Evolutionary conservation across 768 basidiomycete species (phyloP), one percentile per base, ranked within the genome.

Genomic region (Pulveroboletus sp.): DNA sequence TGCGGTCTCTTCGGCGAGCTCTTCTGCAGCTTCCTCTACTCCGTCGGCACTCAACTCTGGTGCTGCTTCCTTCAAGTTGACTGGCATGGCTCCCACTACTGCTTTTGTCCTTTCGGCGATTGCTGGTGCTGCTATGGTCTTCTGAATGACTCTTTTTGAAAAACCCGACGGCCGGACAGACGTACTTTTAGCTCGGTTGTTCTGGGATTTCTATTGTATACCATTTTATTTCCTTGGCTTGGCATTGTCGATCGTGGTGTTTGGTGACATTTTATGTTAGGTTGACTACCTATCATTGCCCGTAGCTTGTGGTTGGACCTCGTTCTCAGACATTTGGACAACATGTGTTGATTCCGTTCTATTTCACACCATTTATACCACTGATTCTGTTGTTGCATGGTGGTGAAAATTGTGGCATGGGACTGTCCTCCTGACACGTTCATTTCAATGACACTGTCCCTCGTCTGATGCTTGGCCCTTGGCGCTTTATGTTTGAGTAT

Each of bases 71-170:
- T 59, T 68, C 54, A 74, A 68, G 54, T 28, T 56, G 43, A 52
- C 49, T 46, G 72, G 66, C 42, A 53, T 63, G 43, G 72, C 68
- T 39, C 66, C 69, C 11, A 42, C 66, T 26, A 71, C 68, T 3
- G 70, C 65, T 13, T 60, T 72, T 7, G 57, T 75, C 18, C 59
- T 79, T 32, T 77, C 79, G 17, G 75, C 70, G 0, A 59, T 76
- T 35, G 80, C 75, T 35, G 82, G 81, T 35, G 77, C 69, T 21
- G 77, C 63, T 13, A 57, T 74, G 51, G 68, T 76, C 39, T 71
- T 81, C 57, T 82, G 68, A 70, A 41, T 21, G 31, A 24, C 59
- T 21, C 4, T 21, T 68, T 1, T 13, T 0, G 26, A 28, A 40
- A 50, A 52, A 45, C 32, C 31, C 24, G 3, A 27, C 3, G 17